phyloP scores from a whole-genome alignment of 495 filamentous ascomycete species.

The Hypoxylon lenormandii region DNA sequence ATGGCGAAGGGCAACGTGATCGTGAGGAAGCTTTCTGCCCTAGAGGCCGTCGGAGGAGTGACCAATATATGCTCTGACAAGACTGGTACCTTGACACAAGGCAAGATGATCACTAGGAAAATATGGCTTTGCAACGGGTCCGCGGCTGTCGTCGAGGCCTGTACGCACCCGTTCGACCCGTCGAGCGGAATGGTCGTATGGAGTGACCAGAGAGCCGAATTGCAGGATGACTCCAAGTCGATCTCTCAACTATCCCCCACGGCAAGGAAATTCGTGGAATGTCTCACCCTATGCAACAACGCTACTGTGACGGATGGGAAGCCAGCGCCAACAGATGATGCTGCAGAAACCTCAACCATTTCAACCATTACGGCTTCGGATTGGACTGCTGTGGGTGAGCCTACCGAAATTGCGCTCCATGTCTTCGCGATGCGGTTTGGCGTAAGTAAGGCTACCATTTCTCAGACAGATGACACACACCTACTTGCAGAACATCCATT shows the following conservation, averaged over 20 bases:
- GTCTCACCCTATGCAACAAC: slow-evolving; percentile 75
- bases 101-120: slow-evolving; percentile 68
- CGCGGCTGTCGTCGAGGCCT: slow-evolving; percentile 47
- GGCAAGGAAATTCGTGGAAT: slow-evolving; percentile 60
- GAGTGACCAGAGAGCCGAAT: slow-evolving; percentile 41
- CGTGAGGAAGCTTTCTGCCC: slow-evolving; percentile 72
- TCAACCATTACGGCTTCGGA: slow-evolving; percentile 39
- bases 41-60: slow-evolving; percentile 72
- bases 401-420: slow-evolving; percentile 70
- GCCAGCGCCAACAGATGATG: slow-evolving; percentile 64
- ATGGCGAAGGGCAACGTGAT: slow-evolving; percentile 78
- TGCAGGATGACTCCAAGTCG: slow-evolving; percentile 18
- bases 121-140: slow-evolving; percentile 60
- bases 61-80: slow-evolving; percentile 73
- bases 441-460: slow-evolving; percentile 45
- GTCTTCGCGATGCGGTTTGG: slow-evolving; percentile 56
- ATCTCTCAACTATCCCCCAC: slow-evolving; percentile 19
- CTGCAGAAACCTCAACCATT: slow-evolving; percentile 50
- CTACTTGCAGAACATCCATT: slow-evolving; percentile 69
- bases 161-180: slow-evolving; percentile 66
- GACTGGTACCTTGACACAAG: slow-evolving; percentile 72
- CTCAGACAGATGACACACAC: slow-evolving; percentile 38
- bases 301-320: slow-evolving; percentile 70
- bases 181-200: slow-evolving; percentile 53
- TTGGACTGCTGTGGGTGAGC: slow-evolving; percentile 67